Evolutionary conservation across 164 flowering plant species (phyloP), one percentile per base, ranked within the genome.

Genomic region (Magnolia officinalis): DNA sequence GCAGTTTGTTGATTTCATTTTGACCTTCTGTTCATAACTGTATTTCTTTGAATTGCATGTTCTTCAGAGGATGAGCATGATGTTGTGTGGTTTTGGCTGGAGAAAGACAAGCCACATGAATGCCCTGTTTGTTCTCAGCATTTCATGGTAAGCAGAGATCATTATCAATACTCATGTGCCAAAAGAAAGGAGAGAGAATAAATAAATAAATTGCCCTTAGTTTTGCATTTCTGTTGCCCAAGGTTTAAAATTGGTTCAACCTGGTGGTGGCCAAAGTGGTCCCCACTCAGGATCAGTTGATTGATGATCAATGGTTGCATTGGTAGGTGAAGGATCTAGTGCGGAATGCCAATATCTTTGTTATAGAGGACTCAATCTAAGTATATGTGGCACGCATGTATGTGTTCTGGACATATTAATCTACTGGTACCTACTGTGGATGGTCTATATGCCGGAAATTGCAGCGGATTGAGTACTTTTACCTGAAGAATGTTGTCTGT

Each of bases 31-130:
- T 4, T 37, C 45, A 37, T 37, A 37, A 4, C 45, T 0, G 2
- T 37, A 37, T 37, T 37, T 37, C 61, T 55, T 9, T 0, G 18
- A 55, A 55, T 55, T 55, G 13, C 19, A 11, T 55, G 61, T 2
- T 59, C 31, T 78, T 65, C 79, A 86, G 91, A 88, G 89, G 97
- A 94, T 80, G 98, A 94, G 82, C 98, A 94, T 76, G 97, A 95
- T 81, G 96, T 92, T 78, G 95, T 95, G 75, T 95, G 98, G 98
- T 95, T 95, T 83, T 90, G 98, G 98, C 87, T 95, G 82, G 91
- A 89, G 89, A 95, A 95, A 80, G 97, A 84, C 88, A 89, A 89
- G 83, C 90, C 96, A 2, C 87, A 85, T 79, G 98, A 91, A 77
- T 95, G 98, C 79, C 92, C 98, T 13, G 97, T 91, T 72, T 95